phyloP scores from a whole-genome alignment of 371 early-diverging fungal genomes.

The Rhizopus sp. region DNA sequence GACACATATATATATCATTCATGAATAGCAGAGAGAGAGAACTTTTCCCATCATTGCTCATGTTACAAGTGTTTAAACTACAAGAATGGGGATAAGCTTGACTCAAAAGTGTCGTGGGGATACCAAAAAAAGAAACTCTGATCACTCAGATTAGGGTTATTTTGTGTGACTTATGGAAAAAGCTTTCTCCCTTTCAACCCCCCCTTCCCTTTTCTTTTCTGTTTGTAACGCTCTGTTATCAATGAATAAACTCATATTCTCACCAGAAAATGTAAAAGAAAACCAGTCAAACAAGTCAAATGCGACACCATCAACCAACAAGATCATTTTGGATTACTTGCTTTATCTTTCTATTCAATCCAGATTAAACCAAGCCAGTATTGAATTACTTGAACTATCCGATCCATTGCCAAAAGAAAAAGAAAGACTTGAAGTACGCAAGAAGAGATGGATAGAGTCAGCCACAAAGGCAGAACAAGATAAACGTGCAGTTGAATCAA shows the following conservation, averaged over 20 bases:
- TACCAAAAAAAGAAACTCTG: neutral
- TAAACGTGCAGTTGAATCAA: slow-evolving; percentile 53
- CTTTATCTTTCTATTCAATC: slow-evolving; percentile 65
- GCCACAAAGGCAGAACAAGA: slow-evolving; percentile 52
- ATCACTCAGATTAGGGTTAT: neutral
- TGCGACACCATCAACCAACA: slow-evolving; percentile 45
- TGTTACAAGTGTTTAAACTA: too few species aligned
- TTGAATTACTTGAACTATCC: slow-evolving; percentile 46
- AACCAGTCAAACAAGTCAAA: slow-evolving; percentile 35
- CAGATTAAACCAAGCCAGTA: slow-evolving; percentile 39
- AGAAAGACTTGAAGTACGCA: slow-evolving; percentile 27
- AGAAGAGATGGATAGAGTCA: slow-evolving; percentile 43
- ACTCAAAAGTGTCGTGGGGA: neutral
- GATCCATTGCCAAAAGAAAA: slow-evolving; percentile 27
- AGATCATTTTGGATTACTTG: slow-evolving; percentile 63
- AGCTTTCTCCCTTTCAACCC: neutral
- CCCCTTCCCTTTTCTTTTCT: slow-evolving; percentile 2
- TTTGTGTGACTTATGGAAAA: too few species aligned
- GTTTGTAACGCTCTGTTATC: neutral
- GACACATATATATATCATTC: too few species aligned
- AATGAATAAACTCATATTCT: neutral
- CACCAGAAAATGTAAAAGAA: neutral
- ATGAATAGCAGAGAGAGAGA: too few species aligned
- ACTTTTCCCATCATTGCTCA: too few species aligned
- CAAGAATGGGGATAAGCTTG: neutral